Conservation (phyloP, 176 grass and related monocot species). For the Luzula sylvatica region DNA sequence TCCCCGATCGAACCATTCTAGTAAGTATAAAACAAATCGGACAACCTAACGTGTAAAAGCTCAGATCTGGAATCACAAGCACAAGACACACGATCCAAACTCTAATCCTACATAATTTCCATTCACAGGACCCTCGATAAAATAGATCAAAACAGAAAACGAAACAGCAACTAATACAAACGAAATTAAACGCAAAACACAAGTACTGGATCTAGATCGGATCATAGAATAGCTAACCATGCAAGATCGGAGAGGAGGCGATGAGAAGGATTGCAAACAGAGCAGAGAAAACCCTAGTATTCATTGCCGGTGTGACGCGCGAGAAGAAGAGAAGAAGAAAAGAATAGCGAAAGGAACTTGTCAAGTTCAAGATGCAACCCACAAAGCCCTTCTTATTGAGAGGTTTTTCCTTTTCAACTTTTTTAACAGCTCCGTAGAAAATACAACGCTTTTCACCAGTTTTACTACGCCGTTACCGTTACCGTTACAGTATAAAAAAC, state of each 20-base stretch:
- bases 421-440: background rate
- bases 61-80: constrained; percentile 17
- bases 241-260: constrained; percentile 42
- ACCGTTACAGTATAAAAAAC: background rate
- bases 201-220: background rate
- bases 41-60: background rate
- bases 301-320: constrained; percentile 37
- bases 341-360: background rate
- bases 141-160: constrained; percentile 17
- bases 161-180: constrained; percentile 11
- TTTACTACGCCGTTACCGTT: background rate
- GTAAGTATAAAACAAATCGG: background rate
- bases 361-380: no score
- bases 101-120: background rate
- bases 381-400: background rate
- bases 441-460: background rate
- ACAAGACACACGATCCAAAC: background rate
- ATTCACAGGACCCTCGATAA: background rate
- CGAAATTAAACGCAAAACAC: background rate
- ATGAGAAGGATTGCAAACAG: constrained; percentile 62
- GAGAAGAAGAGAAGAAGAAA: constrained; percentile 1
- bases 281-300: constrained; percentile 68
- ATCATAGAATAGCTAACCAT: constrained; percentile 29
- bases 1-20: constrained; percentile 3
- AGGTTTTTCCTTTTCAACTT: background rate